Percentiles rank a stretch among this genome's conserved stretches.
These are phyloP conservation scores for Hortiboletus campestris DNA, from an alignment of 768 basidiomycete genomes.

Conservation along the genomic window DNA sequence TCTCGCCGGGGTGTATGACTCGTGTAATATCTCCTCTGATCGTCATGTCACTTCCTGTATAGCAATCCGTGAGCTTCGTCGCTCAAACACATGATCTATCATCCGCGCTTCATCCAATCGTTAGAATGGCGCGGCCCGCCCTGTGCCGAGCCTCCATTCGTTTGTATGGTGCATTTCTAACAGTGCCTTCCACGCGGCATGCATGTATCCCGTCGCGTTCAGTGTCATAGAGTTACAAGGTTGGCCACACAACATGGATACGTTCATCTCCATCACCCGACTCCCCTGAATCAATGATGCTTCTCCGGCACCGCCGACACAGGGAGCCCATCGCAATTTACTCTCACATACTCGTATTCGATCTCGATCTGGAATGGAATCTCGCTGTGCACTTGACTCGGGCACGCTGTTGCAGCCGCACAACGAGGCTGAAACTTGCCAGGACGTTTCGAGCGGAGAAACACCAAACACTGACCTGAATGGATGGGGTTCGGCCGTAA, in stretches of 20 bases:
- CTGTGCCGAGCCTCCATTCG: neutral
- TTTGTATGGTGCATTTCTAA: neutral
- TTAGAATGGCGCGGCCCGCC: neutral
- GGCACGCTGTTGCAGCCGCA: no score
- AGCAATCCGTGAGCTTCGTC: neutral
- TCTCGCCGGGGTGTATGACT: constrained; percentile 27
- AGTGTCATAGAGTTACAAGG: neutral
- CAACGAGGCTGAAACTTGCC: no score
- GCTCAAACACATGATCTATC: neutral
- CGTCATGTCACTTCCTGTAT: neutral
- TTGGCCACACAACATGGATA: neutral
- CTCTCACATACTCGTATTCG: neutral
- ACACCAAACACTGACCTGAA: neutral
- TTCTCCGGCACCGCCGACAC: neutral
- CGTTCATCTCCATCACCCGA: neutral
- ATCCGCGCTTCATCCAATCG: neutral
- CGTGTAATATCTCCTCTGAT: neutral
- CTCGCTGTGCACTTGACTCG: neutral
- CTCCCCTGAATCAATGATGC: neutral
- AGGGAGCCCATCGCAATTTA: neutral
- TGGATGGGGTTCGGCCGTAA: no score
- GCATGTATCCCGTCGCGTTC: neutral
- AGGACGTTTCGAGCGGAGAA: no score
- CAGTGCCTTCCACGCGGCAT: neutral
- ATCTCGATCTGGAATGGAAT: neutral